Base-by-base conservation (phyloP, 495 filamentous ascomycete species). In the Aspergillus asperescens region DNA sequence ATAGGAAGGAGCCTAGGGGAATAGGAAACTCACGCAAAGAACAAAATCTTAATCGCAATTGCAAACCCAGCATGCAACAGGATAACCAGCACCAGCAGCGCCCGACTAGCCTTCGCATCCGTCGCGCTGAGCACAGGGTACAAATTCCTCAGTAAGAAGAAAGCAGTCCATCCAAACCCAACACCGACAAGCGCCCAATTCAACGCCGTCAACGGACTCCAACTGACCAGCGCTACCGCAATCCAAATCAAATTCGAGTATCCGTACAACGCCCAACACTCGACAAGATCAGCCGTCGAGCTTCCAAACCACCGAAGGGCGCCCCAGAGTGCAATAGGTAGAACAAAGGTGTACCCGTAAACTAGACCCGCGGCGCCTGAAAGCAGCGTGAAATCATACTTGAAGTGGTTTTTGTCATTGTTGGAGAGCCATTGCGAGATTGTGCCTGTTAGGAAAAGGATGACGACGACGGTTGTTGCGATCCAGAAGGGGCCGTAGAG, bases 401-500 rank as follows among this genome's bases (percentile, higher is more conserved):
- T 83, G 67, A 86, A 88, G 56, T 81, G 82, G 7, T 73, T 66
- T 34, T 82, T 74, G 45, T 81, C 73, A 41, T 76, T 72, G 16
- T 78, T 69, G 16, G 85, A 79, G 35, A 95, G 73, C 68, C 95
- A 97, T 64, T 89, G 84, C 57, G 85, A 93, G 55, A 98, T 95
- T 0, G 94, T 97, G 16, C 91, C 93, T 5, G 90, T 90, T 53
- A 98, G 65, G 68, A 98, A 98, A 34, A 98, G 75, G 42, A 97
- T 96, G 57, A 98, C 78, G 19, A 98, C 85, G 15, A 98, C 94
- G 3, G 93, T 96, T 1, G 93, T 97, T 9, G 94, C 94, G 72
- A 98, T 96, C 93, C 93, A 98, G 68, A 97, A 87, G 4, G 93
- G 93, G 1, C 85, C 85, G 74, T 98, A 98, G 48, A 98, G 77